Evolutionary conservation across 495 filamentous ascomycete genomes (phyloP).

Genomic region (Penicillium fimorum): DNA sequence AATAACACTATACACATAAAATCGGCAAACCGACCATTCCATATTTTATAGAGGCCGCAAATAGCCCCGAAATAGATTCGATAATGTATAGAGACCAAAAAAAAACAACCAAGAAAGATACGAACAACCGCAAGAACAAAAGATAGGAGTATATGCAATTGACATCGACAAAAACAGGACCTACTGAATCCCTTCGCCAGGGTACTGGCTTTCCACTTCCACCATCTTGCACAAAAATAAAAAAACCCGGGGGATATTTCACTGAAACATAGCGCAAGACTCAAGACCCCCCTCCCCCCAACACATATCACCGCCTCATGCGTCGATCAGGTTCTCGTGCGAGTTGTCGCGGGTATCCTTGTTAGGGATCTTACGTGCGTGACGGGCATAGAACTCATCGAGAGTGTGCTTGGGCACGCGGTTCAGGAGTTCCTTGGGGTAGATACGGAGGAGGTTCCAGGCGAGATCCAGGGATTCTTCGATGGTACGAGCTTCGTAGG

Average conservation of each 20-base stretch:
- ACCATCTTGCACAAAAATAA: not conserved
- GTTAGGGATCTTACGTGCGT: constrained; percentile 50
- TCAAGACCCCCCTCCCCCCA: not conserved
- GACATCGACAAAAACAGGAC: not conserved
- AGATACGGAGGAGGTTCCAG: constrained; percentile 94
- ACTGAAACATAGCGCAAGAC: not conserved
- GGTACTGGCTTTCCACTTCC: not conserved
- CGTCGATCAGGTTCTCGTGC: constrained; percentile 66
- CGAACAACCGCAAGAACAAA: not conserved
- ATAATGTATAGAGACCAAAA: constrained; percentile 1
- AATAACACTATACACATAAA: too few relatives aligned
- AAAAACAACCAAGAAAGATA: not conserved
- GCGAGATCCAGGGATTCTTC: constrained; percentile 91
- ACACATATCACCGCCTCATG: constrained; percentile 15
- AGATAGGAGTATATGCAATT: constrained; percentile 8
- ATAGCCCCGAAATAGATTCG: not conserved
- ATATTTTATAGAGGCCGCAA: not conserved
- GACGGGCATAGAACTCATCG: constrained; percentile 86
- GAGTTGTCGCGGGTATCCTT: constrained; percentile 74
- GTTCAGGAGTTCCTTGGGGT: constrained; percentile 95
- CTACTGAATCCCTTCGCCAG: not conserved
- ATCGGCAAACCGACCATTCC: not conserved
- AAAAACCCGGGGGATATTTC: not conserved
- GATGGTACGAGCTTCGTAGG: constrained; percentile 88
- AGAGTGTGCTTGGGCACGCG: constrained; percentile 93